A percentile compares a stretch with the other conserved stretches of the same genome.
These are phyloP conservation scores for Sarocladium strictum DNA, from an alignment of 2,329 filamentous ascomycete genomes.

Conservation along the genomic window DNA sequence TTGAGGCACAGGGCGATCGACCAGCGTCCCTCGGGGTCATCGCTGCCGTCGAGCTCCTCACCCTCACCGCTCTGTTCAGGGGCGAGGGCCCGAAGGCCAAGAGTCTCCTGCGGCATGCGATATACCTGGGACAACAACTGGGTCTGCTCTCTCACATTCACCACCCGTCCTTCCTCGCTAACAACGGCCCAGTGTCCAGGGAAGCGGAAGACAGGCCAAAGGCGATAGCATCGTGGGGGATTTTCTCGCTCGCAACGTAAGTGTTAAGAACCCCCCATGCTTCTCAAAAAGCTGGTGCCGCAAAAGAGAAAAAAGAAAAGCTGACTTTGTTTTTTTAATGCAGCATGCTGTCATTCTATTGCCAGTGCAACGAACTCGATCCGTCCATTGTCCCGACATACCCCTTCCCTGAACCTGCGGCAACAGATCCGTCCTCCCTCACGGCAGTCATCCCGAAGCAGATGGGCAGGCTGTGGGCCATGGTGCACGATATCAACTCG, in stretches of 20 bases:
- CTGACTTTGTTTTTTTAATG: neutral
- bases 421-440: neutral
- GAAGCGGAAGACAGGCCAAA: neutral
- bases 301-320: too few relatives aligned
- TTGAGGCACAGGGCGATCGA: neutral
- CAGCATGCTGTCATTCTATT: constrained; percentile 11
- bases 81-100: constrained; percentile 9
- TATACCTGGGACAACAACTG: constrained; percentile 10
- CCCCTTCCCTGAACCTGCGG: neutral
- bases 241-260: constrained; percentile 12
- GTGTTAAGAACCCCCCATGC: too few relatives aligned
- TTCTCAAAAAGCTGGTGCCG: too few relatives aligned
- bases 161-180: neutral
- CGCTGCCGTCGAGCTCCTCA: constrained; percentile 11
- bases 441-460: neutral
- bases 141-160: neutral
- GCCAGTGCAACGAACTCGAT: constrained; percentile 8
- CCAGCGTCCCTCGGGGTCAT: neutral
- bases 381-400: neutral
- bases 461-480: constrained; percentile 7
- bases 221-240: constrained; percentile 12
- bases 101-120: constrained; percentile 5
- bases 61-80: constrained; percentile 9
- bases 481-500: constrained; percentile 9
- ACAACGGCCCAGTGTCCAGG: neutral